Base-by-base conservation (phyloP, 2,329 filamentous ascomycete species). In the Scortechinia acanthostroma region DNA sequence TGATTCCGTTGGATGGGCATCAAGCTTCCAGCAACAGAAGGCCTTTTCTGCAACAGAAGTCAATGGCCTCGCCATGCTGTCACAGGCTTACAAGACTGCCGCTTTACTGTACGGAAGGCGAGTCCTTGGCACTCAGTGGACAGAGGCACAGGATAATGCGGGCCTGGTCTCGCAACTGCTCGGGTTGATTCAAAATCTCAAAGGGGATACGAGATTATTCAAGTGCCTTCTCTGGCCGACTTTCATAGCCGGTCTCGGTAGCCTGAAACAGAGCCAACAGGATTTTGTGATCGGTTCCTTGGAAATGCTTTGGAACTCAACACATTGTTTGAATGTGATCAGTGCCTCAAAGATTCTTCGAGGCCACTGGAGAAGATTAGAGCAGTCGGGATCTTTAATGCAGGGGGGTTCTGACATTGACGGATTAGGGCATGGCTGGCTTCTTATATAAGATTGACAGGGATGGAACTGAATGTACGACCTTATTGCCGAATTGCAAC, bases 161-260 rank as follows among this genome's bases (percentile, higher is more conserved):
- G n/a, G n/a, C n/a, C 17, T 40, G 17, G 6, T 40, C 6, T 40
- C 6, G 6, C 13, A 40, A 40, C 20, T 40, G 20, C 35, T 40
- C 35, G 35, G 35, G 10, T 6, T 40, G 17, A 40, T 40, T 19
- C 13, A 19, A 6, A 15, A 13, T 19, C 17, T 40, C 6, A 10
- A 19, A 10, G 17, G 17, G 13, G 35, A 60, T 14, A 30, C 48
- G 2, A 42, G 47, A 5, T 43, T 61, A 15, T 59, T 60, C 46
- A 62, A 62, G 25, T 62, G 59, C 22, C 47, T 61, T 15, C 51
- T 62, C 1, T 62, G 60, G 60, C 59, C 58, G 1, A 59, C 59
- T 1, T 59, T 58, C 21, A 52, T 62, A 22, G 58, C 58, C 6
- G 59, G 58, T 1, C 42, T 62, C 19, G 58, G 61, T 25, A 59